These are phyloP conservation scores for Mycena pura DNA, from an alignment of 768 basidiomycete species.

Conservation along the genomic window DNA sequence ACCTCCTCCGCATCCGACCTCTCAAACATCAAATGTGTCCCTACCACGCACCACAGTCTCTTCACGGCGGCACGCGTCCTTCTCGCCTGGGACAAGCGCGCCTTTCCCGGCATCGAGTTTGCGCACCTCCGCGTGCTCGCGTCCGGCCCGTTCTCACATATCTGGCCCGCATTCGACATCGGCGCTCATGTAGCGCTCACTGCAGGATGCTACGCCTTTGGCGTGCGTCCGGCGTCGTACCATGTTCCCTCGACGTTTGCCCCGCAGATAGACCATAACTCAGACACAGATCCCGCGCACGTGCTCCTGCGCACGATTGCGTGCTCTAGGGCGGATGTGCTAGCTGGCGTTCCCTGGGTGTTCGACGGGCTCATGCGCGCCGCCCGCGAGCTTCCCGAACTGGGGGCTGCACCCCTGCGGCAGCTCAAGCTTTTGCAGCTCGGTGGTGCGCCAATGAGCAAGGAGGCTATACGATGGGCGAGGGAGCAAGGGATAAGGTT, in stretches of 20 bases:
- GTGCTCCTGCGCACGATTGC: conserved; percentile 35
- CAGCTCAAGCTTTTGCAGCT: conserved; percentile 35
- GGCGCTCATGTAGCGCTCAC: conserved; percentile 36
- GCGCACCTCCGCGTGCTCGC: conserved; percentile 37
- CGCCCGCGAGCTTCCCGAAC: no score
- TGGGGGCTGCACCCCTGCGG: no score
- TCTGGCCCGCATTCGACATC: conserved; percentile 37
- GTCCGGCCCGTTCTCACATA: conserved; percentile 43
- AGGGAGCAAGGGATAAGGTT: conserved; percentile 33
- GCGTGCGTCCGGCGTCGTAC: conserved; percentile 38
- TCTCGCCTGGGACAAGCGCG: conserved; percentile 25
- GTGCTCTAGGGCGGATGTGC: conserved; percentile 31
- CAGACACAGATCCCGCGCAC: conserved; percentile 35
- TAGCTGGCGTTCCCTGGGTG: conserved; percentile 42
- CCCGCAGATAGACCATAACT: no score
- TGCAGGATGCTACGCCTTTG: conserved; percentile 41
- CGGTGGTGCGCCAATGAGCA: conserved; percentile 38
- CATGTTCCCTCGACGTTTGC: no score
- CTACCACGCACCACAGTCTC: conserved; percentile 37
- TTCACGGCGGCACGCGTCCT: conserved; percentile 32
- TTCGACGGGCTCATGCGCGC: conserved; percentile 38
- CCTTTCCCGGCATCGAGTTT: background rate
- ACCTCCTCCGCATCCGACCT: conserved; percentile 44
- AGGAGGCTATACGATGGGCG: conserved; percentile 38
- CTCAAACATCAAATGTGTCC: conserved; percentile 43